Percentiles rank a stretch among this genome's conserved stretches.
phyloP scores from a whole-genome alignment of 345 rosid genomes.

The Ceriops decandra region DNA sequence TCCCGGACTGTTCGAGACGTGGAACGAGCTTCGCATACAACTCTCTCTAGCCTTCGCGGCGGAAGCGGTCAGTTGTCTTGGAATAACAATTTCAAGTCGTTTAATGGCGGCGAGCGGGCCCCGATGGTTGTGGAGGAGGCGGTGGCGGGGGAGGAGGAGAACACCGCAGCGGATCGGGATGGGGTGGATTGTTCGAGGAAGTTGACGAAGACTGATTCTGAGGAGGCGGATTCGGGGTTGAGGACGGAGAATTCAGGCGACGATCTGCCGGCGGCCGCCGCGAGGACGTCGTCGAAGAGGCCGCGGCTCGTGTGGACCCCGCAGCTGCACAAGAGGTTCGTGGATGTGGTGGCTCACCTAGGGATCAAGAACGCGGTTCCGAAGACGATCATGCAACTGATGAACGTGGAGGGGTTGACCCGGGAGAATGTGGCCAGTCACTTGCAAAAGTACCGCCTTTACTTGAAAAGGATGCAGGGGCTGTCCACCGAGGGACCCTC shows the following conservation, averaged over 20 bases:
- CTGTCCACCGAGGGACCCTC: constrained; percentile 55
- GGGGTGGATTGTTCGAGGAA: constrained; percentile 58
- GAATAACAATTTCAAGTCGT: constrained; percentile 35
- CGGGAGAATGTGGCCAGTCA: constrained; percentile 95
- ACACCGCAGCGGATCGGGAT: constrained; percentile 33
- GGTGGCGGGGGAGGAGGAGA: constrained; percentile 45
- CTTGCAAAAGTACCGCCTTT: constrained; percentile 84
- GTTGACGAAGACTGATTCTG: constrained; percentile 53
- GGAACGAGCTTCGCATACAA: constrained; percentile 64
- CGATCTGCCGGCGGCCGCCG: constrained; percentile 31
- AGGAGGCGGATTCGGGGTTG: constrained; percentile 76
- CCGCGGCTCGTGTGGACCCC: constrained; percentile 97
- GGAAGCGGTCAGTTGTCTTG: constrained; percentile 25
- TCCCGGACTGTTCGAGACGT: constrained; percentile 56
- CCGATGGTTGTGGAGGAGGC: constrained; percentile 42
- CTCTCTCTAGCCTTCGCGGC: constrained; percentile 56
- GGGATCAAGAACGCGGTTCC: constrained; percentile 95
- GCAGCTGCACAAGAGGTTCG: constrained; percentile 90
- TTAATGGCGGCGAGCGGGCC: constrained; percentile 7
- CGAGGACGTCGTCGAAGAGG: constrained; percentile 61
- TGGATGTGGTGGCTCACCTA: constrained; percentile 79
- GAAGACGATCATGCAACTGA: constrained; percentile 94
- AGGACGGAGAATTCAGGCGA: constrained; percentile 46
- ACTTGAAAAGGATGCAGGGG: constrained; percentile 89
- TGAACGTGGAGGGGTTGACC: constrained; percentile 95